Evolutionary conservation across 257 asterid genomes (phyloP).

Genomic region (Petunia axillaris): DNA sequence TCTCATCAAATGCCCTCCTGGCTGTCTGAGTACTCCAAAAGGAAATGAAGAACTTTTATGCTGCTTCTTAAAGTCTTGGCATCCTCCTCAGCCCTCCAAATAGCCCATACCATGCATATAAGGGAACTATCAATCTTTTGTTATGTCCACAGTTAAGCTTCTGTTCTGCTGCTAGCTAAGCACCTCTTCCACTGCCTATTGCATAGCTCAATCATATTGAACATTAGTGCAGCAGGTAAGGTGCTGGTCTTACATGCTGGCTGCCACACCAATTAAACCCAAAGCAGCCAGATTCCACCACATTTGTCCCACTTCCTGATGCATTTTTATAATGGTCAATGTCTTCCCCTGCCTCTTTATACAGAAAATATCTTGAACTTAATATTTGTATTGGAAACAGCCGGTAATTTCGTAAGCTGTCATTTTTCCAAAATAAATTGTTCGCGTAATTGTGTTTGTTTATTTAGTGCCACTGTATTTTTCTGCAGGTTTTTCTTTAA

Average conservation of each 20-base stretch:
- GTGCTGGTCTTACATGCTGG: background rate
- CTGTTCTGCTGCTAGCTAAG: background rate
- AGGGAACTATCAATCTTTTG: conserved; percentile 2
- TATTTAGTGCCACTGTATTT: background rate
- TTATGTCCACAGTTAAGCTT: background rate
- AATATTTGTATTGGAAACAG: background rate
- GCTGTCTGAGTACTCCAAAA: background rate
- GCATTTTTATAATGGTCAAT: background rate
- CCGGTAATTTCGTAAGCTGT: background rate
- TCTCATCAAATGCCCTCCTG: background rate
- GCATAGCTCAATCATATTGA: background rate
- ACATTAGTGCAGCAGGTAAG: conserved; percentile 19
- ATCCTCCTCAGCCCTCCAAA: conserved; percentile 15
- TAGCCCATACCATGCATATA: background rate
- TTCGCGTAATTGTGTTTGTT: background rate
- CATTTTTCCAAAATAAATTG: background rate
- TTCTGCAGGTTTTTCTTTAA: background rate
- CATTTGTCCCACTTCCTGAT: conserved; percentile 16
- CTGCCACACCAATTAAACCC: background rate
- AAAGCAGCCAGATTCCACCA: background rate
- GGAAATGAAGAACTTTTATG: background rate
- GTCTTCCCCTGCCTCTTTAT: background rate
- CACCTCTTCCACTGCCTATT: background rate
- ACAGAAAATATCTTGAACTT: background rate
- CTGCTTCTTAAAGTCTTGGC: background rate